These are phyloP conservation scores for Amylostereum chailletii DNA, from an alignment of 1,284 basidiomycete species.

Conservation along the genomic window DNA sequence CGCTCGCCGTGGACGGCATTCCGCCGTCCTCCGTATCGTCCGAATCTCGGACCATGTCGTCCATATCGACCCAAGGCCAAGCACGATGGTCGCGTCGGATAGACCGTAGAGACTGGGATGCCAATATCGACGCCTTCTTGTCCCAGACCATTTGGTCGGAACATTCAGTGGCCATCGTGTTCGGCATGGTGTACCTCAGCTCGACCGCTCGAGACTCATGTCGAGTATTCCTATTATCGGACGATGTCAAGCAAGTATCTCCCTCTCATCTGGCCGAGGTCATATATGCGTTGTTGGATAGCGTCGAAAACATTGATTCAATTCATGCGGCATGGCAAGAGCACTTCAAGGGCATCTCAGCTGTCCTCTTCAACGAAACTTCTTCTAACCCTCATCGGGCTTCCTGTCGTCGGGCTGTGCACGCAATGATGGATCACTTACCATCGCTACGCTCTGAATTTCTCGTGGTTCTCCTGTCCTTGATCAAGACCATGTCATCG, in stretches of 20 bases:
- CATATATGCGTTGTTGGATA: slow-evolving; percentile 34
- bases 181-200: slow-evolving; percentile 33
- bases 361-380: slow-evolving; percentile 7
- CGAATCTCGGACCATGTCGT: slow-evolving; percentile 9
- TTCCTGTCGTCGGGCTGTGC: slow-evolving; percentile 11
- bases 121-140: slow-evolving; percentile 26
- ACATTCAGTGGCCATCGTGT: slow-evolving; percentile 29
- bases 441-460: slow-evolving; percentile 11
- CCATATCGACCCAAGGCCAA: slow-evolving; percentile 6
- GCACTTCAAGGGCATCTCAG: slow-evolving; percentile 14
- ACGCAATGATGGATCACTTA: slow-evolving; percentile 7
- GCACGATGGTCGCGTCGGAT: slow-evolving; percentile 13
- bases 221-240: slow-evolving; percentile 23
- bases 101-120: slow-evolving; percentile 15
- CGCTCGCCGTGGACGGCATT: slow-evolving; percentile 32
- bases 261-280: slow-evolving; percentile 25
- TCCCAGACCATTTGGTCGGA: slow-evolving; percentile 29
- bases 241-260: slow-evolving; percentile 14
- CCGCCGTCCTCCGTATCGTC: slow-evolving; percentile 1
- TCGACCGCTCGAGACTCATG: slow-evolving; percentile 12
- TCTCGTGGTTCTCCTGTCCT: slow-evolving; percentile 9
- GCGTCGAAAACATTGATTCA: background rate
- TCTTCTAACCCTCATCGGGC: slow-evolving; percentile 6
- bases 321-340: slow-evolving; percentile 7
- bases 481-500: slow-evolving; percentile 4